These are phyloP conservation scores for Picochlorum sp. DNA, from an alignment of 139 green algal species.

Conservation along the genomic window DNA sequence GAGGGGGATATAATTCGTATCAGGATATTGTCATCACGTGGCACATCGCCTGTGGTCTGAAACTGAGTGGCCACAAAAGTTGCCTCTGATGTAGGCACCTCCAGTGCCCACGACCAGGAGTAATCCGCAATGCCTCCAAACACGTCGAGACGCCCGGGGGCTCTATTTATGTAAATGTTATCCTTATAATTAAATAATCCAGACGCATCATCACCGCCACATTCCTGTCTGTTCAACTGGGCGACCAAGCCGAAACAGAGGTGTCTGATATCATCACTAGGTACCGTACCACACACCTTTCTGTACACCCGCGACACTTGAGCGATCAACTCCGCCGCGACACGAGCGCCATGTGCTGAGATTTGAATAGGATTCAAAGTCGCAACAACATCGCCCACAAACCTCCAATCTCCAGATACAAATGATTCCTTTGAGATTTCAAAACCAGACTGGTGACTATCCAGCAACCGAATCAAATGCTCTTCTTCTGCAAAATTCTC, in stretches of 20 bases:
- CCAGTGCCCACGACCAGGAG: conserved; percentile 77
- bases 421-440: conserved; percentile 45
- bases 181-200: conserved; percentile 20
- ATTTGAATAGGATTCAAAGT: too few relatives aligned
- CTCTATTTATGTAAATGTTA: conserved; percentile 51
- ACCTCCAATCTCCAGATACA: conserved; percentile 46
- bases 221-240: conserved; percentile 2
- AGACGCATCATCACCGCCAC: background rate
- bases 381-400: conserved; percentile 35
- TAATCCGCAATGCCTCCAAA: conserved; percentile 98
- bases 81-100: conserved; percentile 77
- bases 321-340: too few relatives aligned
- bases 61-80: conserved; percentile 78
- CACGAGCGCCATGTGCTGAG: too few relatives aligned
- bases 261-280: background rate
- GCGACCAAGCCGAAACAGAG: background rate
- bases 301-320: too few relatives aligned
- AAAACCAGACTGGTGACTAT: conserved; percentile 18
- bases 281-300: too few relatives aligned
- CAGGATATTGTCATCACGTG: background rate
- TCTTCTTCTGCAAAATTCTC: conserved; percentile 69
- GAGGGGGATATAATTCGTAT: background rate
- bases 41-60: background rate
- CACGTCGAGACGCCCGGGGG: conserved; percentile 89
- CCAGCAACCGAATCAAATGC: conserved; percentile 56